Percentiles rank a stretch among this genome's conserved stretches.
Evolutionary conservation across 208 protist species (phyloP).

Genomic region (Leishmania mexicana): DNA sequence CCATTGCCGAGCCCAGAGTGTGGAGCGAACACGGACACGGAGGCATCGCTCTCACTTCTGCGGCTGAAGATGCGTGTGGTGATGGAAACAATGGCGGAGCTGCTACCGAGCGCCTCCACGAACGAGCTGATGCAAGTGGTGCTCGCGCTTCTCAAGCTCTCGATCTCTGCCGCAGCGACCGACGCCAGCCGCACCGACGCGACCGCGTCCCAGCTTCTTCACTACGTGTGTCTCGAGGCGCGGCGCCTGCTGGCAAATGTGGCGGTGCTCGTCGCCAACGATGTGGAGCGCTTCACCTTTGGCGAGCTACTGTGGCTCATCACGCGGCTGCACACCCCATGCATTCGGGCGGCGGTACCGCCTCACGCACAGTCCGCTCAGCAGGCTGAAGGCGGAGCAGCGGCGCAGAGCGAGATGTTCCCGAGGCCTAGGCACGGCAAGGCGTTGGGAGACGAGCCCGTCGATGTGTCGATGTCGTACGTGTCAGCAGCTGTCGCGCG

Average conservation of each 20-base stretch:
- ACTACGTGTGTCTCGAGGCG: constrained; percentile 13
- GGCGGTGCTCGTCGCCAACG: constrained; percentile 29
- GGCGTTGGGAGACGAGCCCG: neutral
- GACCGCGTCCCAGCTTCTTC: neutral
- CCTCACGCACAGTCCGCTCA: neutral
- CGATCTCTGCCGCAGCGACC: neutral
- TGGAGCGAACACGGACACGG: neutral
- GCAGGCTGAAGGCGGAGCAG: neutral
- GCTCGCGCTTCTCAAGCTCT: constrained; percentile 25
- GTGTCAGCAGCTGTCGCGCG: constrained; percentile 27
- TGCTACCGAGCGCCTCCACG: constrained; percentile 32
- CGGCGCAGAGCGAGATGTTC: too few relatives aligned
- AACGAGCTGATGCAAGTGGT: constrained; percentile 22
- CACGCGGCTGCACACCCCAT: constrained; percentile 26
- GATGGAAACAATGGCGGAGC: constrained; percentile 22
- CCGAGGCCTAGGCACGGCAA: neutral
- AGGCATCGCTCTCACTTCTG: neutral
- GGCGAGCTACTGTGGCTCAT: constrained; percentile 26
- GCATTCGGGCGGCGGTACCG: neutral
- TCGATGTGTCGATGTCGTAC: constrained; percentile 24
- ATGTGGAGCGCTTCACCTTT: constrained; percentile 23
- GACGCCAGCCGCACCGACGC: neutral
- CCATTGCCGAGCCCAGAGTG: neutral
- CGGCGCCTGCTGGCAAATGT: constrained; percentile 30
- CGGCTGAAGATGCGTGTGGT: constrained; percentile 8